phyloP scores from a whole-genome alignment of 164 flowering plant species.

The Chloranthus sessilifolius region DNA sequence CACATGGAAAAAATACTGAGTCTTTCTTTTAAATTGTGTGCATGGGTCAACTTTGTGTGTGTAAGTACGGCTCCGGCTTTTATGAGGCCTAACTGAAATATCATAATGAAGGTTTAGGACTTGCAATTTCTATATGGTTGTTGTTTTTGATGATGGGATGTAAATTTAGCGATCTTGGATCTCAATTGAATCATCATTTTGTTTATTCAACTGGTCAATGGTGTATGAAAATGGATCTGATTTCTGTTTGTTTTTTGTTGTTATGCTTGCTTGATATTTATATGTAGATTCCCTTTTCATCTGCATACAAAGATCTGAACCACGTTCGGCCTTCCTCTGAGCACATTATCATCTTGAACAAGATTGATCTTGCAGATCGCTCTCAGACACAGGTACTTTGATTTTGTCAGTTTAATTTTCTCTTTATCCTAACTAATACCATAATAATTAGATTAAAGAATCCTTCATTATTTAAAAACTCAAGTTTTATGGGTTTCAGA shows the following conservation, averaged over 20 bases:
- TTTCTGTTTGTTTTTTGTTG: background rate
- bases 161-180: too few species aligned
- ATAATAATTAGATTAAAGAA: background rate
- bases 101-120: too few species aligned
- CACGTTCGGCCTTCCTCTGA: constrained; percentile 25
- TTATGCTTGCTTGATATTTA: background rate
- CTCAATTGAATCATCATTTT: background rate
- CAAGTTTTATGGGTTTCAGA: too few species aligned
- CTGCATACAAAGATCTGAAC: constrained; percentile 38
- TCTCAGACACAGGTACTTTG: constrained; percentile 39
- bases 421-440: background rate
- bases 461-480: background rate
- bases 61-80: too few species aligned
- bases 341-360: constrained; percentile 65
- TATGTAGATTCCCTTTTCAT: constrained; percentile 67
- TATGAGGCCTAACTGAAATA: too few species aligned
- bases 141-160: background rate
- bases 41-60: too few species aligned
- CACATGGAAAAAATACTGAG: too few species aligned
- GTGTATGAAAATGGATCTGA: too few species aligned
- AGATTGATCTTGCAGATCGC: constrained; percentile 66
- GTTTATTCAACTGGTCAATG: too few species aligned
- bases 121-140: too few species aligned
- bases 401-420: background rate
- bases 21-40: too few species aligned